Evolutionary conservation across 371 early-diverging fungal species (phyloP), one percentile per base, ranked within the genome.

Genomic region (Zychaea mexicana): DNA sequence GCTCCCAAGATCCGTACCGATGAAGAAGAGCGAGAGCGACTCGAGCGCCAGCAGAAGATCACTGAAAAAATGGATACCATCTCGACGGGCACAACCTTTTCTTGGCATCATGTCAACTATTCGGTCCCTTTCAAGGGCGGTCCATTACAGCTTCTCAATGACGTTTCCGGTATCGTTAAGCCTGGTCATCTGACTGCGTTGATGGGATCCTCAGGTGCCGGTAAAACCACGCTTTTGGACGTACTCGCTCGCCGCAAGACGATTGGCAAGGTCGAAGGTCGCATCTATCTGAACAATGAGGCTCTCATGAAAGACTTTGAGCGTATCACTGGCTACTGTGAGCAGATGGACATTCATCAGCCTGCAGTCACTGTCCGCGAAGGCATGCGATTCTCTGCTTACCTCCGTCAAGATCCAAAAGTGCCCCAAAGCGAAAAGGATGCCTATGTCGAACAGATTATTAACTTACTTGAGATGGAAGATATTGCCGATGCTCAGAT

Each of bases 151-250:
- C 71, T 84, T 12, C 69, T 84, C n/a, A 73, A 77, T 61, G 82
- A 79, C 26, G 65, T 86, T 42, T 62, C 59, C 22, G 76, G 81
- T 13, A 82, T 84, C 47, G 78, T 90, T 61, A 83, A 85, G 62
- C 87, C 89, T 0, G 91, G 91, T 54, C 80, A 83, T 31, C 76
- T 90, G 76, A 85, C 88, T 1, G 96, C 94, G 2, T 66, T 95
- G 21, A 88, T 95, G 89, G 94, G 94, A 22, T 82, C 90, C 3
- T 88, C 89, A 22, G 94, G 94, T 59, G 88, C 91, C 24, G 96
- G 96, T 52, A 96, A 96, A 75, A 91, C 94, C 0, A 92, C 94
- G 1, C 79, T 95, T 0, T 64, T 94, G 64, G 95, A 96, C 74
- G 82, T 92, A 0, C 76, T 91, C 19, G 88, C 92, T 19, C 83